Percentiles rank a stretch among this genome's conserved stretches.
Evolutionary conservation across 441 rosid species (phyloP).

Genomic region (Mallotus japonicus): DNA sequence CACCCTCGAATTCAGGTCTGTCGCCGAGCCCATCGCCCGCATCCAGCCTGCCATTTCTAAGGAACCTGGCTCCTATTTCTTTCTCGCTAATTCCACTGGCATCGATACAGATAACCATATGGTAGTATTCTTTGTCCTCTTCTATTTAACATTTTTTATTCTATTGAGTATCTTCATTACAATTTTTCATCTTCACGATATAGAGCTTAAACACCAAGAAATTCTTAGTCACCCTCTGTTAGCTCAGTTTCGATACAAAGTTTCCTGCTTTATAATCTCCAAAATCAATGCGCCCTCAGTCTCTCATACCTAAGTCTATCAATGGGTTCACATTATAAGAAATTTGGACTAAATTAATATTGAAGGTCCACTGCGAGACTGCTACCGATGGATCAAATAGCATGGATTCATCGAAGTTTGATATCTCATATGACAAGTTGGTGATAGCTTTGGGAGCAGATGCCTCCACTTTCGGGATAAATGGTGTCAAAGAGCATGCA

Average conservation of each 20-base stretch:
- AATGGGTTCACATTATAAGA: not conserved
- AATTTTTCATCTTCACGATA: too few species aligned
- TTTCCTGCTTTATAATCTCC: not conserved
- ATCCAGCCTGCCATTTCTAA: conserved; percentile 79
- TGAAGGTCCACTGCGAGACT: conserved; percentile 75
- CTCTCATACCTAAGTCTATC: not conserved
- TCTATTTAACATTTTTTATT: not conserved
- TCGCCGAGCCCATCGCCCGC: conserved; percentile 74
- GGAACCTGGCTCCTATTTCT: conserved; percentile 66
- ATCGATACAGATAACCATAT: conserved; percentile 49
- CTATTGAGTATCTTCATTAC: too few species aligned
- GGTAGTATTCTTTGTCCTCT: conserved; percentile 31
- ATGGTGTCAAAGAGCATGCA: conserved; percentile 68
- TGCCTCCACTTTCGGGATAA: conserved; percentile 76
- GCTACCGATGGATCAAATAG: conserved; percentile 49
- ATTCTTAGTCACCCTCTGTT: too few species aligned
- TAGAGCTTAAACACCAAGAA: too few species aligned
- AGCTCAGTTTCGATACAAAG: too few species aligned
- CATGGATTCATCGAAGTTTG: conserved; percentile 63
- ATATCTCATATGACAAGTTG: conserved; percentile 69
- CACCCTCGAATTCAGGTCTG: conserved; percentile 83
- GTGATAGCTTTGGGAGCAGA: conserved; percentile 78
- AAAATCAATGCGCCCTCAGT: not conserved
- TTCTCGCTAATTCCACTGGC: conserved; percentile 57
- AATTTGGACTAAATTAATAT: not conserved